Evolutionary conservation across 2,329 filamentous ascomycete species (phyloP).

Genomic region (Bertia moriformis): DNA sequence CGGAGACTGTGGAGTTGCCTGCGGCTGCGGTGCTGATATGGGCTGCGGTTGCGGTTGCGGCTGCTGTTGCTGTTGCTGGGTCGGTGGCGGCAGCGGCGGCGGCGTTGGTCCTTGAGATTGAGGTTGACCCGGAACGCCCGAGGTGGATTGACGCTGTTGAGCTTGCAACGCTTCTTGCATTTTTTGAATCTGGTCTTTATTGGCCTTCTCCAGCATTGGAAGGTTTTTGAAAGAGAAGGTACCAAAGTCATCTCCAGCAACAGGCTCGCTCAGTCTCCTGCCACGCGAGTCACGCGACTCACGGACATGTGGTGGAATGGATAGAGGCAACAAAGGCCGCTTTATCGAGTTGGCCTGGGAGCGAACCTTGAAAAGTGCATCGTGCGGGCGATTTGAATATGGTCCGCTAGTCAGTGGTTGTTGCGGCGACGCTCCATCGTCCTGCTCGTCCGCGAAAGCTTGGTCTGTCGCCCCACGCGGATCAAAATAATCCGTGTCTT

Average conservation of each 20-base stretch:
- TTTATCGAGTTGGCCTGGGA: slow-evolving; percentile 80
- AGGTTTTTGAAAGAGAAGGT: slow-evolving; percentile 95
- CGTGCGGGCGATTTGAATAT: slow-evolving; percentile 80
- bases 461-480: slow-evolving; percentile 79
- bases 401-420: slow-evolving; percentile 48
- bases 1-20: neutral
- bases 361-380: slow-evolving; percentile 78
- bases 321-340: slow-evolving; percentile 81
- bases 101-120: slow-evolving; percentile 13
- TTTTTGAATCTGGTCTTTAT: slow-evolving; percentile 97
- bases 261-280: slow-evolving; percentile 78
- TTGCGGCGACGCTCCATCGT: slow-evolving; percentile 72
- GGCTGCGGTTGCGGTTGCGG: slow-evolving; percentile 13
- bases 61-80: slow-evolving; percentile 6
- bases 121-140: slow-evolving; percentile 12
- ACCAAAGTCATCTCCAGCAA: slow-evolving; percentile 82
- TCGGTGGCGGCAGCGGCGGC: slow-evolving; percentile 11
- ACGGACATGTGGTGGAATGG: slow-evolving; percentile 81
- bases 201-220: slow-evolving; percentile 89
- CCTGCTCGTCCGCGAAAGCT: slow-evolving; percentile 84
- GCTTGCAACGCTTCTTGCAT: slow-evolving; percentile 73
- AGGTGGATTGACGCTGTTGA: slow-evolving; percentile 33
- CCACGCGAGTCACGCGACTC: slow-evolving; percentile 62
- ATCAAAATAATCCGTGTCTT: slow-evolving; percentile 98
- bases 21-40: no score